Conservation (phyloP, 257 asterid species). For the Ophiorrhiza pumila region DNA sequence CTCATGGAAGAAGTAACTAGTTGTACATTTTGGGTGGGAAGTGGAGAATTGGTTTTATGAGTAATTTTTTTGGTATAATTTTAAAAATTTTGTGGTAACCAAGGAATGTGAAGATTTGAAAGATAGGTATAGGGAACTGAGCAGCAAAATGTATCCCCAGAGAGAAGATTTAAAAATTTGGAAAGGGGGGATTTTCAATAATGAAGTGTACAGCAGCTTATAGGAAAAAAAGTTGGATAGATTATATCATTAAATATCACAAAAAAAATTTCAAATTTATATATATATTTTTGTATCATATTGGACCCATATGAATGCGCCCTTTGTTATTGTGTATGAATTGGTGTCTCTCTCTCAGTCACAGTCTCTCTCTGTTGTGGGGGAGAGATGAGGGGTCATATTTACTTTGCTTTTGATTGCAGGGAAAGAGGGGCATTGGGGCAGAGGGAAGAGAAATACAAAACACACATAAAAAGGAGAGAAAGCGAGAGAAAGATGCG, state of each 20-base stretch:
- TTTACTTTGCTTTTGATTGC: slow-evolving; percentile 36
- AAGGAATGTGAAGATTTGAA: slow-evolving; percentile 45
- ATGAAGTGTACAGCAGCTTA: slow-evolving; percentile 72
- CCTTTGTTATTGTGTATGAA: slow-evolving; percentile 7
- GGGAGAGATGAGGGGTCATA: slow-evolving; percentile 15
- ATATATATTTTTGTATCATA: slow-evolving; percentile 14
- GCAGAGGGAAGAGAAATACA: slow-evolving; percentile 26
- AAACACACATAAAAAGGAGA: slow-evolving; percentile 62
- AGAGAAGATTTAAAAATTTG: slow-evolving; percentile 39
- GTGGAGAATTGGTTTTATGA: slow-evolving; percentile 33
- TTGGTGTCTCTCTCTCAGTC: slow-evolving; percentile 21
- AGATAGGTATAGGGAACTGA: slow-evolving; percentile 55
- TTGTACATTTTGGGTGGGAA: slow-evolving; percentile 44
- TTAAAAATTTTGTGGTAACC: slow-evolving; percentile 31
- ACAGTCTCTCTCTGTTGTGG: slow-evolving; percentile 12
- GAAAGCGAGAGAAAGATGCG: slow-evolving; percentile 58
- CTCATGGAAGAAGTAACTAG: slow-evolving; percentile 34
- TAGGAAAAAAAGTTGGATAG: slow-evolving; percentile 34
- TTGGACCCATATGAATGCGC: slow-evolving; percentile 8
- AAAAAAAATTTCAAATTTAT: slow-evolving; percentile 9
- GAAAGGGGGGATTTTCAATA: slow-evolving; percentile 40
- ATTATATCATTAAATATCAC: slow-evolving; percentile 20
- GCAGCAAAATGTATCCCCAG: slow-evolving; percentile 35
- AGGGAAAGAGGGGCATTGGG: slow-evolving; percentile 33
- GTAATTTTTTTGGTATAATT: slow-evolving; percentile 17